Evolutionary conservation across 768 basidiomycete species (phyloP), one percentile per base, ranked within the genome.

Genomic region (Rhizopogon roseolus): DNA sequence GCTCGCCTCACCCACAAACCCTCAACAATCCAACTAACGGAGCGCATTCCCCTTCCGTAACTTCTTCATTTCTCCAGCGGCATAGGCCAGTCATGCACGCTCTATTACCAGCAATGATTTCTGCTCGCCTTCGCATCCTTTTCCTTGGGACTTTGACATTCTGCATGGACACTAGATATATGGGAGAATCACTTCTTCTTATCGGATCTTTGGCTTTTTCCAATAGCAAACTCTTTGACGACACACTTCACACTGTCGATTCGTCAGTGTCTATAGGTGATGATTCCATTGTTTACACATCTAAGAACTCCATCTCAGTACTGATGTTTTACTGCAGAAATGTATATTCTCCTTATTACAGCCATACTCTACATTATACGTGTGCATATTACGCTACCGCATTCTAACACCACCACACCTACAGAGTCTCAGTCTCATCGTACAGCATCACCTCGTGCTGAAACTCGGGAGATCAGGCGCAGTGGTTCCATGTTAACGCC

Each of bases 181-280:
- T 82, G 19, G 80, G 78, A 10, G 90, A 93, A 69, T 81, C 79
- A 6, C n/a, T 76, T 28, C 63, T 91, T 4, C 76, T 93, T 6
- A 66, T 90, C n/a, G 74, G 72, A 16, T 86, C 86, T 17, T 72
- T 90, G 16, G 67, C 80, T 37, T 81, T 76, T 57, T 80, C 81
- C 27, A 76, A 81, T 5, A 71, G 70, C 54, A 78, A 78, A 63
- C 46, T 71, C 3, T 57, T 55, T 28, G 46, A 41, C 32, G 59
- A 22, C 36, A 37, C 50, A 41, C 43, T 56, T 57, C 36, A 58
- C 55, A 49, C 42, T 34, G 63, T 65, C 54, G 69, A 77, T 62
- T 54, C 66, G 53, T 84, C 77, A 73, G 68, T 81, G 54, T 74
- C 79, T 46, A 68, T 76, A 71, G 84, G 85, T 85, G 66, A 62